These are phyloP conservation scores for Porcisia deanei DNA, from an alignment of 208 protist genomes.

Conservation along the genomic window DNA sequence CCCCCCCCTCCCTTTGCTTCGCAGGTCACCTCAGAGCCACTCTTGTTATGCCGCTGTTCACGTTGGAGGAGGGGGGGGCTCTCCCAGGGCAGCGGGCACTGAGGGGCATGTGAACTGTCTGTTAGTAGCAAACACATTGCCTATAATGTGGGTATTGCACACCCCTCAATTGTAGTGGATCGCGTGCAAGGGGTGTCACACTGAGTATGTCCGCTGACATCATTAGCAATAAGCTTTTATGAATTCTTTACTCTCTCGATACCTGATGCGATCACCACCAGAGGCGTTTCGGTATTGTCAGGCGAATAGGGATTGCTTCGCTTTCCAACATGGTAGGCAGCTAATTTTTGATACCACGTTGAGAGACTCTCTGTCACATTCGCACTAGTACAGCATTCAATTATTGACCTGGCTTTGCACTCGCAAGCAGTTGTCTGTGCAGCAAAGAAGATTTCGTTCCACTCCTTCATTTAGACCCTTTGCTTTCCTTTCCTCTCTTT, in stretches of 20 bases:
- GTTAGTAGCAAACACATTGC: neutral
- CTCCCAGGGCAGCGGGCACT: no score
- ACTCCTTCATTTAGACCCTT: neutral
- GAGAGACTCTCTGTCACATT: neutral
- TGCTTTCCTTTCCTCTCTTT: neutral
- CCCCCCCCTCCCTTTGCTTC: no score
- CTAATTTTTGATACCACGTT: neutral
- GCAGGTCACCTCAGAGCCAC: no score
- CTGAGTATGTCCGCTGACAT: neutral
- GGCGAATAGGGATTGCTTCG: no score
- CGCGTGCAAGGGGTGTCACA: neutral
- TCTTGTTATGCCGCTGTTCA: no score
- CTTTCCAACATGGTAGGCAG: neutral
- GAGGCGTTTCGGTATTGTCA: neutral
- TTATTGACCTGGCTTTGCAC: neutral
- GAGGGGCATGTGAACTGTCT: no score
- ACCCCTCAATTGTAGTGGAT: neutral
- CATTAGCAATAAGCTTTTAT: neutral
- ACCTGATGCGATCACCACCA: neutral
- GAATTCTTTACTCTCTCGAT: neutral
- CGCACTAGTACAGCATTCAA: neutral
- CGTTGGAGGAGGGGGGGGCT: no score
- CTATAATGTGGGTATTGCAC: neutral
- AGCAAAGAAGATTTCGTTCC: constrained; percentile 4
- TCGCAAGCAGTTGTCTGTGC: neutral